These are phyloP conservation scores for Boletus vinaceobasis DNA, from an alignment of 768 basidiomycete species.

Conservation along the genomic window DNA sequence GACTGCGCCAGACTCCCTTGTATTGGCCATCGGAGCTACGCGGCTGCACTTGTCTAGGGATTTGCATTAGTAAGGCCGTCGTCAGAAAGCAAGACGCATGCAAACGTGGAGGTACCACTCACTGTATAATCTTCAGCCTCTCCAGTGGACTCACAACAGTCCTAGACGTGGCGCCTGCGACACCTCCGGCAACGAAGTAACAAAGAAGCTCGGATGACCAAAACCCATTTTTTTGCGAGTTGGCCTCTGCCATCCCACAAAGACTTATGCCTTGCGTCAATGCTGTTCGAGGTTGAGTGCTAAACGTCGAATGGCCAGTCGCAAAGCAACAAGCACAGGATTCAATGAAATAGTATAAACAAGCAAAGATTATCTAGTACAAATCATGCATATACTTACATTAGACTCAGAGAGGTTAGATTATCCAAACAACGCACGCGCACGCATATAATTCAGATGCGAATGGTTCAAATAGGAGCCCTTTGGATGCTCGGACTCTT, in stretches of 20 bases:
- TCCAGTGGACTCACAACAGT: conserved; percentile 93
- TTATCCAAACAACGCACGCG: not conserved
- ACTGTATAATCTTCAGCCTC: conserved; percentile 96
- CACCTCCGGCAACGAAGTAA: conserved; percentile 54
- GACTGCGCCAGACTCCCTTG: conserved; percentile 78
- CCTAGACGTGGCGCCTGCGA: conserved; percentile 66
- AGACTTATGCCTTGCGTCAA: conserved; percentile 5
- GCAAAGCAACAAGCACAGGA: conserved; percentile 11
- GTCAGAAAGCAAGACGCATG: not conserved
- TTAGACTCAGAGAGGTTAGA: not conserved
- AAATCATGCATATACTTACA: not conserved
- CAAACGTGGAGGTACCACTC: conserved; percentile 30
- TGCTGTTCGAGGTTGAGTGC: conserved; percentile 1
- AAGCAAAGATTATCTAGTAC: not conserved
- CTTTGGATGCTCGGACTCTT: not conserved
- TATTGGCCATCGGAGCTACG: conserved; percentile 61
- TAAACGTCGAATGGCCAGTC: not conserved
- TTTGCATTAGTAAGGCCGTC: not conserved
- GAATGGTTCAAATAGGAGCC: not conserved
- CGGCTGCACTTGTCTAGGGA: conserved; percentile 83
- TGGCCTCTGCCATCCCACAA: conserved; percentile 22
- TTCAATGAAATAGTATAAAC: conserved; percentile 1
- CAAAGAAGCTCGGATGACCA: conserved; percentile 33
- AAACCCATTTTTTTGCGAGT: conserved; percentile 27
- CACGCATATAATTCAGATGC: not conserved